Evolutionary conservation across 352 stramenopile species (phyloP).

Genomic region (Pythium sp.): DNA sequence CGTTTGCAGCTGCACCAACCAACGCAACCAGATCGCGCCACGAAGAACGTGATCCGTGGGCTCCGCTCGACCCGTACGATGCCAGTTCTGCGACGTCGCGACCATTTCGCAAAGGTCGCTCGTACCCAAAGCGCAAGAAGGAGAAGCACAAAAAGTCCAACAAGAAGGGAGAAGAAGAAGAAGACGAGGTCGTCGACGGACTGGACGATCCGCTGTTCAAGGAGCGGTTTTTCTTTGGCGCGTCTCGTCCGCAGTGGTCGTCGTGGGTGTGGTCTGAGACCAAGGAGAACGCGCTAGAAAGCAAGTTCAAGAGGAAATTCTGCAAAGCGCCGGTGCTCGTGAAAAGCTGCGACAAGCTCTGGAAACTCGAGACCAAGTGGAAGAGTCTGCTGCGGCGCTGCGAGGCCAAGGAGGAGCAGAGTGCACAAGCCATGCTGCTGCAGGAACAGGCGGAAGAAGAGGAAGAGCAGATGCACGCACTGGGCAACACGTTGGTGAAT

Average conservation of each 20-base stretch:
- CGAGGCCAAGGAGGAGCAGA: slow-evolving; percentile 51
- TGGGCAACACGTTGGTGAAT: slow-evolving; percentile 32
- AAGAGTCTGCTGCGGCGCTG: slow-evolving; percentile 44
- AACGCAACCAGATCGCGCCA: slow-evolving; percentile 1
- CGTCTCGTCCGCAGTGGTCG: slow-evolving; percentile 52
- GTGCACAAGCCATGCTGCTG: slow-evolving; percentile 60
- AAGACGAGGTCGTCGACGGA: slow-evolving; percentile 44
- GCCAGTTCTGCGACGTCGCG: slow-evolving; percentile 54
- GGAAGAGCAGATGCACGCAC: slow-evolving; percentile 49
- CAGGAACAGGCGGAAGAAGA: slow-evolving; percentile 70
- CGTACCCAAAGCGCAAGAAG: slow-evolving; percentile 54
- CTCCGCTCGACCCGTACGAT: slow-evolving; percentile 73
- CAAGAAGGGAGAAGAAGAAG: slow-evolving; percentile 35
- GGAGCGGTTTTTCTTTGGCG: slow-evolving; percentile 55
- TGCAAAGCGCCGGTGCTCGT: slow-evolving; percentile 48
- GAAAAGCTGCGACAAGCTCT: slow-evolving; percentile 53
- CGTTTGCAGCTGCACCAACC: slow-evolving; percentile 4
- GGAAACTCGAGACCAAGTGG: slow-evolving; percentile 72
- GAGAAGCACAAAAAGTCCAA: slow-evolving; percentile 32
- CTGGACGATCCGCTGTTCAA: slow-evolving; percentile 65
- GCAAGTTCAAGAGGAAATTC: slow-evolving; percentile 63
- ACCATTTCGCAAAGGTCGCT: slow-evolving; percentile 75
- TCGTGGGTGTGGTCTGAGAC: slow-evolving; percentile 76
- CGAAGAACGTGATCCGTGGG: slow-evolving; percentile 63
- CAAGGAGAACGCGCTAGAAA: slow-evolving; percentile 42